phyloP scores from a whole-genome alignment of 805 yeast species.

The Hanseniaspora lindneri region DNA sequence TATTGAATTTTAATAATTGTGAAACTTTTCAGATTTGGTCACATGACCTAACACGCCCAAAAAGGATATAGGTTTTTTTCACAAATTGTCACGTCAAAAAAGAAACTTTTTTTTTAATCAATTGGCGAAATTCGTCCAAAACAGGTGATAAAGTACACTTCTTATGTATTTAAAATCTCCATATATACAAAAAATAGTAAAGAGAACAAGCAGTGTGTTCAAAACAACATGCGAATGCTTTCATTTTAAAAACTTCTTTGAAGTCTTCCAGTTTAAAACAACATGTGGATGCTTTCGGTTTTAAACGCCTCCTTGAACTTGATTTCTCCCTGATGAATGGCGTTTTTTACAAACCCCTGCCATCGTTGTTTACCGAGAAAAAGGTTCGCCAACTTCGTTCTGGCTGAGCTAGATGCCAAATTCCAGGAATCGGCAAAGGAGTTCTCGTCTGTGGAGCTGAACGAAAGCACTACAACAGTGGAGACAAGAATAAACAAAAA shows the following conservation, averaged over 20 bases:
- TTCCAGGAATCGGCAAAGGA: constrained; percentile 25
- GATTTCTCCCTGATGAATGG: constrained; percentile 13
- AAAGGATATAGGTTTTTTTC: no score
- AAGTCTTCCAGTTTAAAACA: no score
- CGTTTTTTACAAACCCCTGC: constrained; percentile 33
- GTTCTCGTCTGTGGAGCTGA: constrained; percentile 30
- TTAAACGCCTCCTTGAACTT: constrained; percentile 14
- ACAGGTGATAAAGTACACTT: no score
- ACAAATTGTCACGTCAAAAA: background rate
- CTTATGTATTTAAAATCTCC: no score
- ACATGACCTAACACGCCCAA: background rate
- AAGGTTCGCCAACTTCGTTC: constrained; percentile 37
- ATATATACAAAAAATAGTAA: no score
- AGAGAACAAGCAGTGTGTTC: no score
- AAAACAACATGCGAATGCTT: no score
- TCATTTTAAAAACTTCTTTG: no score
- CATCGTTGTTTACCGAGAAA: constrained; percentile 44
- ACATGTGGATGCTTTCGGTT: constrained; percentile 3
- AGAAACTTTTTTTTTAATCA: background rate
- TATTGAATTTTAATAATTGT: no score
- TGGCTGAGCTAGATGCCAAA: constrained; percentile 31
- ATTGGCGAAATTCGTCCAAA: background rate
- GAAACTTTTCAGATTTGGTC: no score
- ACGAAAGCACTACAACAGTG: constrained; percentile 32
- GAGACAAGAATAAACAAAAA: constrained; percentile 46